These are phyloP conservation scores for Gaeumannomyces tritici DNA, from an alignment of 2,329 filamentous ascomycete genomes.

Conservation along the genomic window DNA sequence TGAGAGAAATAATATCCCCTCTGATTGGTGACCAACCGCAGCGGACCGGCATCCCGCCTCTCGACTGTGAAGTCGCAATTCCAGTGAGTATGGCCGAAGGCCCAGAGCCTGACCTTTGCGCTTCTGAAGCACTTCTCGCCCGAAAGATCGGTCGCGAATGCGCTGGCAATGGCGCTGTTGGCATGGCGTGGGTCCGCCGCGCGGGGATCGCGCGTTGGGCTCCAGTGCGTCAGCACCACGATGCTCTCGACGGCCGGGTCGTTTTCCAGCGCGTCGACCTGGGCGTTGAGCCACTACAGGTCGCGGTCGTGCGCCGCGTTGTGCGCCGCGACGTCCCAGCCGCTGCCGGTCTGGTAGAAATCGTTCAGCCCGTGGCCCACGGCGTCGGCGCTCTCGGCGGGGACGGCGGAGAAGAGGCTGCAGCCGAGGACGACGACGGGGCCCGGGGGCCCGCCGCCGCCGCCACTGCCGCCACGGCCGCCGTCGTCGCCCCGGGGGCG, in stretches of 20 bases:
- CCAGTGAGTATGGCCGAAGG: slow-evolving; percentile 39
- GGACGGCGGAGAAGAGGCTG: slow-evolving; percentile 38
- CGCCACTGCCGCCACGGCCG: no score
- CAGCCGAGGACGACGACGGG: slow-evolving; percentile 19
- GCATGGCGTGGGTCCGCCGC: slow-evolving; percentile 23
- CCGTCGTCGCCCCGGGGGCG: slow-evolving; percentile 13
- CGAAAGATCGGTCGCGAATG: slow-evolving; percentile 30
- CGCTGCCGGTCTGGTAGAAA: slow-evolving; percentile 33
- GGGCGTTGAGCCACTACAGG: slow-evolving; percentile 30
- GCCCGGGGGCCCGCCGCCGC: no score
- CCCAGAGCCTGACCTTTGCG: slow-evolving; percentile 29
- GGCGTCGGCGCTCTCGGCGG: slow-evolving; percentile 20
- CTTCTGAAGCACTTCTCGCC: slow-evolving; percentile 23
- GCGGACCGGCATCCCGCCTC: slow-evolving; percentile 6
- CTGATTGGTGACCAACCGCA: slow-evolving; percentile 19
- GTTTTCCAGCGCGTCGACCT: slow-evolving; percentile 17
- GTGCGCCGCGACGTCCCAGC: slow-evolving; percentile 28
- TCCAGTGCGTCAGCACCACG: slow-evolving; percentile 32
- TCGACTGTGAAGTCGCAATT: slow-evolving; percentile 28
- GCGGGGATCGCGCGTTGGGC: slow-evolving; percentile 23
- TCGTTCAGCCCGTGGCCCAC: slow-evolving; percentile 38
- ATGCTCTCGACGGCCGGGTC: slow-evolving; percentile 14
- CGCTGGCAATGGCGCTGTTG: slow-evolving; percentile 14
- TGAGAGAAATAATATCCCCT: slow-evolving; percentile 22
- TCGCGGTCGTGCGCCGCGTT: slow-evolving; percentile 26